Base-by-base conservation (phyloP, 495 filamentous ascomycete species). In the Daldinia decipiens region DNA sequence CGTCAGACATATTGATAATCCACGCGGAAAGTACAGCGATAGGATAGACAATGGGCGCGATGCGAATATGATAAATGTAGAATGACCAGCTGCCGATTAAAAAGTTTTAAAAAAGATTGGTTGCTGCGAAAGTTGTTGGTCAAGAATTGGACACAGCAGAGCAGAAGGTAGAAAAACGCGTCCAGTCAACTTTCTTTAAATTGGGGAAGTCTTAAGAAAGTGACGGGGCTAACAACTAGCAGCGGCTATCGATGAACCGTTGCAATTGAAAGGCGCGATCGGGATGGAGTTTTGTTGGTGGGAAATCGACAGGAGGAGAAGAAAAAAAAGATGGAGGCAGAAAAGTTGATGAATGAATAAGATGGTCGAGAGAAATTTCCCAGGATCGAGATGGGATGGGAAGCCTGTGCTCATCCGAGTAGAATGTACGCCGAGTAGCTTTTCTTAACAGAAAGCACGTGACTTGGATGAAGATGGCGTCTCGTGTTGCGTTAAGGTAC, bases 1-100 rank as follows among this genome's bases (percentile, higher is more conserved):
- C 76, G 54, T 76, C 76, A 56, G 76, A 76, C 76, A 78, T 78
- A 43, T 45, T 76, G 65, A 61, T 55, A 32, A 19, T 19, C 31
- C n/a, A 47, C 51, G 24, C 17, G 8, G 31, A 63, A 39, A 40
- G 56, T 53, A 38, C 31, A 27, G 13, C 4, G 54, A 64, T 68
- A 29, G 24, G 53, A 32, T 47, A 29, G 26, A 34, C 17, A 60
- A 62, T 65, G 60, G 56, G 58, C 54, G 62, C 71, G 56, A 70
- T 63, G 68, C 38, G 56, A 53, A 51, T 47, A 17, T 63, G 58
- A 11, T 57, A 40, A 67, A 32, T 29, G 34, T 63, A 47, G n/a
- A 62, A 60, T 61, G 21, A 54, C 19, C 34, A 43, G 58, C n/a
- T 13, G 65, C n/a, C 29, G 59, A 31, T 13, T 26, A 62, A 52